Conservation (phyloP, 495 filamentous ascomycete species). For the Aspergillus coremiiformis region DNA sequence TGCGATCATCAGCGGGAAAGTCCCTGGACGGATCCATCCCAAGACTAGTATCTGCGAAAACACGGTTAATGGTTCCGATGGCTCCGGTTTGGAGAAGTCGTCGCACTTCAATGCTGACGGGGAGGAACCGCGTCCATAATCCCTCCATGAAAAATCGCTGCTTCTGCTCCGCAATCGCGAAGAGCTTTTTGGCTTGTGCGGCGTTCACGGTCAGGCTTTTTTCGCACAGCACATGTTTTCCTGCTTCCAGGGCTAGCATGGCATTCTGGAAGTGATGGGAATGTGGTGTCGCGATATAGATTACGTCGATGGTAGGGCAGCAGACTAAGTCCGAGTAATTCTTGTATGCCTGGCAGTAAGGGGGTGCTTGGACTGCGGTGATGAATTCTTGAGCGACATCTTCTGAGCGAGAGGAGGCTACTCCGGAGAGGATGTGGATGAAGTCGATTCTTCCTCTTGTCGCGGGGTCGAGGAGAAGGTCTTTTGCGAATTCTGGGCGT, state of each 20-base stretch:
- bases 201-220: conserved; percentile 60
- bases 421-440: background rate
- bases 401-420: background rate
- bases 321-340: conserved; percentile 61
- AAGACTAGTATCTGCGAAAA: conserved; percentile 52
- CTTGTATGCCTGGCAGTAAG: conserved; percentile 40
- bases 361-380: conserved; percentile 44
- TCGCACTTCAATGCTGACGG: conserved; percentile 56
- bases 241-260: conserved; percentile 34
- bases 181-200: conserved; percentile 55
- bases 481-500: conserved; percentile 60
- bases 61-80: conserved; percentile 60
- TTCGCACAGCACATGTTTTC: conserved; percentile 41
- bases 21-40: conserved; percentile 28
- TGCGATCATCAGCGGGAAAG: conserved; percentile 46
- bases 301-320: conserved; percentile 61
- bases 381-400: conserved; percentile 26
- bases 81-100: conserved; percentile 50
- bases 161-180: conserved; percentile 58
- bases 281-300: conserved; percentile 80
- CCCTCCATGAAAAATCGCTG: conserved; percentile 77
- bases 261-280: conserved; percentile 66
- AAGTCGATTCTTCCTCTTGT: conserved; percentile 30
- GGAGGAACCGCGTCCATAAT: conserved; percentile 77
- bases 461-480: conserved; percentile 61